phyloP scores from a whole-genome alignment of 441 rosid genomes.

The Croton setiger region DNA sequence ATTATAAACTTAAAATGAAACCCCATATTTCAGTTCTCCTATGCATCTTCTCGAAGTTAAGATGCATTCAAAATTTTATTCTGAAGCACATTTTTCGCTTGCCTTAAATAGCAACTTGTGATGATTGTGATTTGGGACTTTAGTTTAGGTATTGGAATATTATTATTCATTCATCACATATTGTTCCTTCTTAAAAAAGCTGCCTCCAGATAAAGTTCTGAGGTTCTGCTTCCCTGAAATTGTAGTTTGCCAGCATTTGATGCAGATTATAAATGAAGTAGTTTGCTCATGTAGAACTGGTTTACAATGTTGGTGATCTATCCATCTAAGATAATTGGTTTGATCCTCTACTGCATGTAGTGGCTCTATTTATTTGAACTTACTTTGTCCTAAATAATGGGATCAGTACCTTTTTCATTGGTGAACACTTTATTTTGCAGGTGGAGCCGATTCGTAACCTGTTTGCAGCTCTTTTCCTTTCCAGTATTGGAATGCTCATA shows the following conservation, averaged over 20 bases:
- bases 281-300: not conserved
- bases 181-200: not conserved
- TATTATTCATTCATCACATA: not conserved
- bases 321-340: not conserved
- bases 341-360: not conserved
- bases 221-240: not conserved
- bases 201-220: not conserved
- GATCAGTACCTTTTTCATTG: slow-evolving; percentile 10
- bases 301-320: not conserved
- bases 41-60: not conserved
- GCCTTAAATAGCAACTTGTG: not conserved
- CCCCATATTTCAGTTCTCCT: not conserved
- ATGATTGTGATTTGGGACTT: not conserved
- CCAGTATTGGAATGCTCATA: slow-evolving; percentile 99
- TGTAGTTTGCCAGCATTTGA: not conserved
- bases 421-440: slow-evolving; percentile 33
- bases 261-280: not conserved
- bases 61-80: not conserved
- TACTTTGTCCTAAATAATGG: not conserved
- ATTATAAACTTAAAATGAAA: not conserved
- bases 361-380: not conserved
- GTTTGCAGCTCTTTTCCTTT: slow-evolving; percentile 95
- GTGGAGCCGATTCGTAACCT: slow-evolving; percentile 98
- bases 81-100: not conserved
- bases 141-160: not conserved